Evolutionary conservation across 306 rosid species (phyloP), one percentile per base, ranked within the genome.

Genomic region (Prunus mume): DNA sequence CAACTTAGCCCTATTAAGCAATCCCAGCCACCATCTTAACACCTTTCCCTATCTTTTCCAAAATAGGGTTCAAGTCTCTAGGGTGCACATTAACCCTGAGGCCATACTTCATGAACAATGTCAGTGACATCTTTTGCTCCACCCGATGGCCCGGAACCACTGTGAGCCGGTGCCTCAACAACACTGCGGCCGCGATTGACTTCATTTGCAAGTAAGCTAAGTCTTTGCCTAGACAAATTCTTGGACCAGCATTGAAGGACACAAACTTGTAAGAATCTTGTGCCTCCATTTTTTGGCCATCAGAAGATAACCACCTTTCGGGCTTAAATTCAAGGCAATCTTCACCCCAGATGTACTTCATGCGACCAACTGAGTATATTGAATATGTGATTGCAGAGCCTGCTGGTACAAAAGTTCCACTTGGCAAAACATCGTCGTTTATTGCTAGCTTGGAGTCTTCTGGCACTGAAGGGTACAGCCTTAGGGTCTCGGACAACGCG

Each of bases 81-180:
- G 92, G 90, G 20, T 55, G 86, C 75, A 94, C 87, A 14, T 88
- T 78, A 61, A 94, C 92, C 84, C 2, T 86, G 5, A 94, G 87
- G 0, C 98, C 98, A 67, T 94, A 79, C 85, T 94, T 94, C 98
- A 94, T 92, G 90, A 94, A 94, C 79, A 94, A 82, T 2, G 98
- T 92, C 58, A 94, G 75, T 1, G 98, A 94, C 95, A 94, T 94
- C 86, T 94, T 94, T 46, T 94, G 98, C 90, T 90, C 98, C 32
- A 94, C 97, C 0, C 73, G 81, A 84, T 92, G 97, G 12, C 97
- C 97, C 0, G 80, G 78, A 0, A 68, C 89, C 63, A 94, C 74
- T 6, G 79, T 2, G 3, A 94, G 87, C 20, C 89, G 86, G 74
- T 94, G 98, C 67, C 97, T 87, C 10, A 94, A 66, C 24, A 94